Evolutionary conservation across 345 rosid species (phyloP).

Genomic region (Brassica rapa): DNA sequence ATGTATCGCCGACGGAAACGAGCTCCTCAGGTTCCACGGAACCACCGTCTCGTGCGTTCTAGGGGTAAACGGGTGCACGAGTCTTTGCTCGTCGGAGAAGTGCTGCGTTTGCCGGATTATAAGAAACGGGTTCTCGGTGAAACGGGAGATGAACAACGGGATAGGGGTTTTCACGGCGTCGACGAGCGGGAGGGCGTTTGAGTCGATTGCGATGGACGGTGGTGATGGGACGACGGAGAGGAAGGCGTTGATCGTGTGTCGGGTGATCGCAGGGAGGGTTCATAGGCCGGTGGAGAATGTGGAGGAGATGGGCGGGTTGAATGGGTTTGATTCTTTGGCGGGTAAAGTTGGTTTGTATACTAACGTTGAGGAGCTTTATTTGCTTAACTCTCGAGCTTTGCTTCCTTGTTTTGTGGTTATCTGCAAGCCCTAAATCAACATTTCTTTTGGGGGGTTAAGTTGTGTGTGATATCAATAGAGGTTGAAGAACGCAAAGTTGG

Average conservation of each 20-base stretch:
- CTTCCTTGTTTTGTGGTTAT: slow-evolving; percentile 92
- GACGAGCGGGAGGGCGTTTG: slow-evolving; percentile 88
- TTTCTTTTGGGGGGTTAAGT: not conserved
- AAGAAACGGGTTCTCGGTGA: slow-evolving; percentile 74
- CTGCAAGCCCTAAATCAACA: slow-evolving; percentile 59
- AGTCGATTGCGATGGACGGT: slow-evolving; percentile 49
- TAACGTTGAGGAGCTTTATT: slow-evolving; percentile 90
- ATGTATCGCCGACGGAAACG: slow-evolving; percentile 96
- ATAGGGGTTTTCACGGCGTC: slow-evolving; percentile 93
- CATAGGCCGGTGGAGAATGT: slow-evolving; percentile 90
- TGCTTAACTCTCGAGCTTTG: slow-evolving; percentile 85
- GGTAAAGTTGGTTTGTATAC: slow-evolving; percentile 91
- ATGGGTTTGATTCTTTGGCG: slow-evolving; percentile 95
- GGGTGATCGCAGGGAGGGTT: slow-evolving; percentile 96
- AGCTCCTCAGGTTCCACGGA: slow-evolving; percentile 86
- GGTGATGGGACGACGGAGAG: slow-evolving; percentile 49
- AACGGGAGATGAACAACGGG: slow-evolving; percentile 77
- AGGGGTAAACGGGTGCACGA: slow-evolving; percentile 77
- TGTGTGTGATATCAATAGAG: not conserved
- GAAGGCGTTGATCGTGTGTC: slow-evolving; percentile 90
- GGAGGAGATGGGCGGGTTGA: slow-evolving; percentile 67
- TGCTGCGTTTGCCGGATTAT: slow-evolving; percentile 82
- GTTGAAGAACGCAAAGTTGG: not conserved
- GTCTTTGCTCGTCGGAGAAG: slow-evolving; percentile 66
- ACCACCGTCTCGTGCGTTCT: slow-evolving; percentile 75